A percentile compares a stretch with the other conserved stretches of the same genome.
Evolutionary conservation across 2,329 filamentous ascomycete genomes (phyloP).

Genomic region (Rugonectria rugulosa): DNA sequence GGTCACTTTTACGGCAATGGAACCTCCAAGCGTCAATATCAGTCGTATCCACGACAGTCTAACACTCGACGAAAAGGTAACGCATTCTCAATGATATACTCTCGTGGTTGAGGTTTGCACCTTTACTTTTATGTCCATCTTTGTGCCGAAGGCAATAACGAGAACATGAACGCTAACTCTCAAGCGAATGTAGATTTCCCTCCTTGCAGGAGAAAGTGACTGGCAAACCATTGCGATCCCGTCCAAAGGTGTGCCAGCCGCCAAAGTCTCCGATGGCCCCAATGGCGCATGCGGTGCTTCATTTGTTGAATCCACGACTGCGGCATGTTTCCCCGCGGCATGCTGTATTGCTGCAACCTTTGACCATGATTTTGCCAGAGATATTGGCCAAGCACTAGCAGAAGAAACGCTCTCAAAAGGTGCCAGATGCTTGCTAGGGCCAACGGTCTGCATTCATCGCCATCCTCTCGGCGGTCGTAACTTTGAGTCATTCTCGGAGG

Average conservation of each 20-base stretch:
- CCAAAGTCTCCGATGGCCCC: conserved; percentile 74
- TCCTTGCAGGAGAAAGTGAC: conserved; percentile 70
- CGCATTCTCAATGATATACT: too few species aligned
- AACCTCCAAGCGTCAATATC: too few species aligned
- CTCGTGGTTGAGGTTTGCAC: too few species aligned
- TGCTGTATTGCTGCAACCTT: conserved; percentile 82
- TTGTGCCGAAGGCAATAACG: too few species aligned
- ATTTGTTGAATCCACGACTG: conserved; percentile 73
- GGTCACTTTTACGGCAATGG: too few species aligned
- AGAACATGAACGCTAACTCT: too few species aligned
- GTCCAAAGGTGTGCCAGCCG: conserved; percentile 67
- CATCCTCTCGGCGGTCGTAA: conserved; percentile 85
- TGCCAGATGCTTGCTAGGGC: conserved; percentile 76
- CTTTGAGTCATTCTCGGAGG: conserved; percentile 88
- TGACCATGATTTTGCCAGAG: conserved; percentile 73
- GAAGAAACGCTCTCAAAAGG: conserved; percentile 77
- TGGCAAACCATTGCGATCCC: conserved; percentile 73
- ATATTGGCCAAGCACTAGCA: conserved; percentile 75
- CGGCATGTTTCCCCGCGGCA: conserved; percentile 71
- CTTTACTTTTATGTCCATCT: too few species aligned
- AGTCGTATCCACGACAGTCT: too few species aligned
- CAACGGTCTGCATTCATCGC: conserved; percentile 83
- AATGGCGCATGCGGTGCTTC: conserved; percentile 74
- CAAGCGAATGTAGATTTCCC: conserved; percentile 66
- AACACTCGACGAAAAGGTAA: too few species aligned